Evolutionary conservation across 1,284 basidiomycete genomes (phyloP).

Genomic region (Schizophyllum commune): DNA sequence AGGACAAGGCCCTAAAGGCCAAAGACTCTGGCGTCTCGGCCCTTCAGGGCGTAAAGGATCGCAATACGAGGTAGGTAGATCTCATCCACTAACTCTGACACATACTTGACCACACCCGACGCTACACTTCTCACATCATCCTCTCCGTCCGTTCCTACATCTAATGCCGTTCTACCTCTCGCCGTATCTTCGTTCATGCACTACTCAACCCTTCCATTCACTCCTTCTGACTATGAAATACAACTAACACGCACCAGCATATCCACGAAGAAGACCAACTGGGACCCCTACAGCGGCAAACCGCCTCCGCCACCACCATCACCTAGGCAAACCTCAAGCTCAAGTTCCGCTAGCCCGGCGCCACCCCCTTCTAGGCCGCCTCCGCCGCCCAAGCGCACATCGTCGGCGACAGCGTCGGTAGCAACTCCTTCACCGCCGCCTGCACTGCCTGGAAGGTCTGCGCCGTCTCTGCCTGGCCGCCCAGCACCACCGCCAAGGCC

Average conservation of each 20-base stretch:
- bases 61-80: slow-evolving; percentile 35
- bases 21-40: slow-evolving; percentile 47
- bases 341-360: slow-evolving; percentile 14
- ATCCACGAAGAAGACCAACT: slow-evolving; percentile 52
- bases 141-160: no score
- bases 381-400: slow-evolving; percentile 26
- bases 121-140: no score
- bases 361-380: slow-evolving; percentile 14
- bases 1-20: slow-evolving; percentile 52
- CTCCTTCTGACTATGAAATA: no score
- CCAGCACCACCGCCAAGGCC: background rate
- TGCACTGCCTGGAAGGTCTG: slow-evolving; percentile 10
- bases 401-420: slow-evolving; percentile 6
- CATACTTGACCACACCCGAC: no score
- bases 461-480: slow-evolving; percentile 10
- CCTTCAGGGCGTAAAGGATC: slow-evolving; percentile 48
- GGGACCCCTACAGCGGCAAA: slow-evolving; percentile 43
- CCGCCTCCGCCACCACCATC: slow-evolving; percentile 38
- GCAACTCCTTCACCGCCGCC: slow-evolving; percentile 17
- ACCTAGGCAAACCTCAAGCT: slow-evolving; percentile 26
- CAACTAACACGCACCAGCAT: slow-evolving; percentile 25
- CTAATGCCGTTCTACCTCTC: no score
- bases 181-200: background rate
- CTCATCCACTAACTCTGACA: slow-evolving; percentile 1
- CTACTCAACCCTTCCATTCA: no score